Conservation (phyloP, 148 eudicot genomes). For the Rhododendron vialii region DNA sequence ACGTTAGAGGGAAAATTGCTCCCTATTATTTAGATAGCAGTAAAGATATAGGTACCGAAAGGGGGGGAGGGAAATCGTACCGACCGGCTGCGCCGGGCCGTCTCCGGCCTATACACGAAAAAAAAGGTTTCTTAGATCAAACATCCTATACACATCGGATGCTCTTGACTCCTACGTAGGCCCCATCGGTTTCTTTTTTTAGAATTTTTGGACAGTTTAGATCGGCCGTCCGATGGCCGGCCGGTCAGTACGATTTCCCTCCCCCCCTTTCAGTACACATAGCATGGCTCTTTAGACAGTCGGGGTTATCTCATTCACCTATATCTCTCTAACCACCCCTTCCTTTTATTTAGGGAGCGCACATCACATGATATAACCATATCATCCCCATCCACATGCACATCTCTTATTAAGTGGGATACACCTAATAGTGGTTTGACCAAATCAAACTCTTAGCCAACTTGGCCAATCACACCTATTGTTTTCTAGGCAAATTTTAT, state of each 20-base stretch:
- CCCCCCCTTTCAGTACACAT: too few relatives aligned
- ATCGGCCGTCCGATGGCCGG: too few relatives aligned
- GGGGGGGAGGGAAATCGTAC: too few relatives aligned
- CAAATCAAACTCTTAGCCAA: neutral
- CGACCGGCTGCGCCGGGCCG: too few relatives aligned
- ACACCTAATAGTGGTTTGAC: neutral
- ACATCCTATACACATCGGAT: too few relatives aligned
- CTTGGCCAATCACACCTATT: neutral
- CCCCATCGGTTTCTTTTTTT: too few relatives aligned
- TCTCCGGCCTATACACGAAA: too few relatives aligned
- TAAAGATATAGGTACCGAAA: too few relatives aligned
- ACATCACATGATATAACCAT: neutral
- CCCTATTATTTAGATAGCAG: neutral
- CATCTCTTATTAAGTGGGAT: neutral
- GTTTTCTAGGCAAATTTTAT: neutral
- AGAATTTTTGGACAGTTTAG: too few relatives aligned
- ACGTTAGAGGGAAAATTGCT: neutral
- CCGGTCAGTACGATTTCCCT: too few relatives aligned
- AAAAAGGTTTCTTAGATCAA: too few relatives aligned
- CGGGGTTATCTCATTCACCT: neutral
- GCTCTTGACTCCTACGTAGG: too few relatives aligned
- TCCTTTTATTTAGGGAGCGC: neutral
- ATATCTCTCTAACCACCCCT: neutral
- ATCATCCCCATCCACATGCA: neutral
- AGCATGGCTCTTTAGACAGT: neutral